Conservation (phyloP, 1,284 basidiomycete genomes). For the Agaricales sp. region DNA sequence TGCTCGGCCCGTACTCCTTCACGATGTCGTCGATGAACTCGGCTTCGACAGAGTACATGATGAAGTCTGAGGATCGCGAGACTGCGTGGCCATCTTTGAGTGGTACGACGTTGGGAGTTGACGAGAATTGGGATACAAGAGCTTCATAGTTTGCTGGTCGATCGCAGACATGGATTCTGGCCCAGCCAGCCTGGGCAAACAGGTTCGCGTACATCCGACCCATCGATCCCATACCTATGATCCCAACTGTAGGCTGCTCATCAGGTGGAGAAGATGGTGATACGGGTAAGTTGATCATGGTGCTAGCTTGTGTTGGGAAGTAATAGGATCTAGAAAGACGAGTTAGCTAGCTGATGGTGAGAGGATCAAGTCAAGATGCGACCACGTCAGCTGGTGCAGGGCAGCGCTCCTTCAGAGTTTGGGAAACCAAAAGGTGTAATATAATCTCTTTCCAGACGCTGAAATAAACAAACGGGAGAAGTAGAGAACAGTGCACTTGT, state of each 20-base stretch:
- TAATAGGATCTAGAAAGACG: no score
- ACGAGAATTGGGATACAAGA: slow-evolving; percentile 46
- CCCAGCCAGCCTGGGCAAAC: slow-evolving; percentile 71
- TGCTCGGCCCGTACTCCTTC: slow-evolving; percentile 84
- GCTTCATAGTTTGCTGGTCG: slow-evolving; percentile 66
- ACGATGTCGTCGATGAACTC: slow-evolving; percentile 84
- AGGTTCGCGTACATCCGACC: slow-evolving; percentile 85
- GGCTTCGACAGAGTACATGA: slow-evolving; percentile 93
- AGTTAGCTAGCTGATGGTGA: no score
- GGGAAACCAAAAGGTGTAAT: no score
- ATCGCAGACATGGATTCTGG: slow-evolving; percentile 90
- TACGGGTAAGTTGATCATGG: slow-evolving; percentile 11
- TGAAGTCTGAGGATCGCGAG: slow-evolving; percentile 77
- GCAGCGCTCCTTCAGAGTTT: no score
- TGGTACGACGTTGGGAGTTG: slow-evolving; percentile 46
- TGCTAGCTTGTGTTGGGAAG: no score
- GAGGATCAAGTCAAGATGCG: no score
- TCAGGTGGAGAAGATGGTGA: slow-evolving; percentile 40
- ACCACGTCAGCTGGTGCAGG: no score
- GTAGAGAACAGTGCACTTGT: no score
- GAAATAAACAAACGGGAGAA: no score
- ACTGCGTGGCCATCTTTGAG: slow-evolving; percentile 77
- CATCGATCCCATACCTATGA: slow-evolving; percentile 95
- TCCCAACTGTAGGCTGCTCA: slow-evolving; percentile 68
- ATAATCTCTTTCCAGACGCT: no score